Conservation (phyloP, 106 monocot genomes). For the Acanthochlamys bracteata region DNA sequence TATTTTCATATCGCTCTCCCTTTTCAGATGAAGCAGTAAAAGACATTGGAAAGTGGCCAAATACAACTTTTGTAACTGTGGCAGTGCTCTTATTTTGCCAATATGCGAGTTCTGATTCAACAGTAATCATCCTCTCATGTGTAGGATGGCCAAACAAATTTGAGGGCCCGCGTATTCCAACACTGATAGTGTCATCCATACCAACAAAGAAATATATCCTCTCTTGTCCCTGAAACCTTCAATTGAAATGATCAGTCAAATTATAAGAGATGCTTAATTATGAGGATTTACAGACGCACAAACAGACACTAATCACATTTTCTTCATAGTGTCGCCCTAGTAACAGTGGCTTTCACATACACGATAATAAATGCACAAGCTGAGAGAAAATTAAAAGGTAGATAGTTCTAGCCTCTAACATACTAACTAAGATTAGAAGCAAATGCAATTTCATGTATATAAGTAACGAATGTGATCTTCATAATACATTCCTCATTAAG, state of each 20-base stretch:
- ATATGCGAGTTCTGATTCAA: conserved; percentile 47
- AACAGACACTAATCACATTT: too few species aligned
- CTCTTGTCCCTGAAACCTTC: conserved; percentile 66
- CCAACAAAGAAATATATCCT: conserved; percentile 55
- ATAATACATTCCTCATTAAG: too few species aligned
- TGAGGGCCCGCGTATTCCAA: conserved; percentile 75
- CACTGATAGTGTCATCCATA: conserved; percentile 69
- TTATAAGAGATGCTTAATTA: neutral
- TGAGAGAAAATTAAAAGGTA: too few species aligned
- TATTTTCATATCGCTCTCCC: conserved; percentile 46
- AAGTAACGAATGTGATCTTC: too few species aligned
- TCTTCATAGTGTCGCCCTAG: too few species aligned
- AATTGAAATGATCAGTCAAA: conserved; percentile 33
- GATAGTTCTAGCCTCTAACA: too few species aligned
- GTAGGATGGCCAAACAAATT: conserved; percentile 92
- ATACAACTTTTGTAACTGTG: conserved; percentile 48
- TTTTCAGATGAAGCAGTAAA: conserved; percentile 62
- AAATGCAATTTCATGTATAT: too few species aligned
- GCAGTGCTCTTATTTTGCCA: conserved; percentile 21
- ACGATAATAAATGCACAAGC: too few species aligned
- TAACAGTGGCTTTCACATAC: too few species aligned
- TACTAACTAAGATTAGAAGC: too few species aligned
- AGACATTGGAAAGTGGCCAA: conserved; percentile 86
- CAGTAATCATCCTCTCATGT: conserved; percentile 28
- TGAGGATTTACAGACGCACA: too few species aligned